Evolutionary conservation across 352 stramenopile genomes (phyloP).

Genomic region (Pythium chondricola): DNA sequence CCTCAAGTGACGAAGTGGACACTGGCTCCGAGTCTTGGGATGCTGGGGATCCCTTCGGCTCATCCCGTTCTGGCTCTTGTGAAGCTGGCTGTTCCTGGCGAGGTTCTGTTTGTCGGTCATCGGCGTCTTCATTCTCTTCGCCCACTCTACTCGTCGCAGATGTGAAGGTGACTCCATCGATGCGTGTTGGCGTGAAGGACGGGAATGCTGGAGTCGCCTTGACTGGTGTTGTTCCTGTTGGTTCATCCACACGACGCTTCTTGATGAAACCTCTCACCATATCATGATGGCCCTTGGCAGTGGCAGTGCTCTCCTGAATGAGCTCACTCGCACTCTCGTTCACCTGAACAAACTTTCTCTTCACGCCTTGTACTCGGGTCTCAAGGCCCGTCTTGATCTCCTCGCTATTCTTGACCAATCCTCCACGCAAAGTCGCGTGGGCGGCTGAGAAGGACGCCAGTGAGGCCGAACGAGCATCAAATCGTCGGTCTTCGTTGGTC

Average conservation of each 20-base stretch:
- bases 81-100: neutral
- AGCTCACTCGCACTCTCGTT: constrained; percentile 1
- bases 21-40: constrained; percentile 7
- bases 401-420: constrained; percentile 3
- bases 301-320: constrained; percentile 2
- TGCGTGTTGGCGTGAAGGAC: constrained; percentile 8
- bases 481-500: neutral
- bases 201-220: constrained; percentile 17
- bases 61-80: neutral
- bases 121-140: constrained; percentile 12
- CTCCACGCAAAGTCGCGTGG: constrained; percentile 5
- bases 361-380: constrained; percentile 9
- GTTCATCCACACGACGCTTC: constrained; percentile 13
- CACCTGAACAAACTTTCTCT: constrained; percentile 16
- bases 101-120: constrained; percentile 1
- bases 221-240: constrained; percentile 16
- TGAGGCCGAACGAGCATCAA: neutral
- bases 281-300: constrained; percentile 4
- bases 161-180: constrained; percentile 2
- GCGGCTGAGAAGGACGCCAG: neutral
- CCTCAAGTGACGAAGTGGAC: neutral
- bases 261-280: constrained; percentile 17
- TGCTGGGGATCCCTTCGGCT: constrained; percentile 5
- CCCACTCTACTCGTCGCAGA: neutral
- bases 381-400: constrained; percentile 2